Evolutionary conservation across 495 filamentous ascomycete genomes (phyloP).

Genomic region (Tuber microsphaerosporum): DNA sequence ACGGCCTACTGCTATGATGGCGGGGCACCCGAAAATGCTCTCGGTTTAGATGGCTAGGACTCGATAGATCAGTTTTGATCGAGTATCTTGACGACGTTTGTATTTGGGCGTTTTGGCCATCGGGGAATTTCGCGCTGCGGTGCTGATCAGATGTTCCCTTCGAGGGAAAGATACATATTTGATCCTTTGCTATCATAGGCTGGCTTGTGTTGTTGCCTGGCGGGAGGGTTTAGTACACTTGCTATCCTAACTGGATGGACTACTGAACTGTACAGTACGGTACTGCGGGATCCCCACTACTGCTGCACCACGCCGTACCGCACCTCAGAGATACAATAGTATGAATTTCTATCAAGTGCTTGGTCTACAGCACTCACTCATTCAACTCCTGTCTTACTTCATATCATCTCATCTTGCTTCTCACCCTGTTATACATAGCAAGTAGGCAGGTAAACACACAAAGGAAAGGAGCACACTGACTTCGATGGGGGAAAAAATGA

Average conservation of each 20-base stretch:
- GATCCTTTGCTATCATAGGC: background rate
- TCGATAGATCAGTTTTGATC: background rate
- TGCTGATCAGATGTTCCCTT: background rate
- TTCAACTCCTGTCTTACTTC: background rate
- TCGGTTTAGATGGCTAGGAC: no score
- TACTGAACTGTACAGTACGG: background rate
- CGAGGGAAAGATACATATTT: background rate
- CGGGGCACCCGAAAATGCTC: no score
- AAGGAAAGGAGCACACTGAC: background rate
- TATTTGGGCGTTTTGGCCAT: background rate
- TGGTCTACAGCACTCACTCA: background rate
- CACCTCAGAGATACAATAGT: background rate
- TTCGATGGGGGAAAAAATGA: background rate
- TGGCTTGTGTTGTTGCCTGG: background rate
- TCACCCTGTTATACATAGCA: background rate
- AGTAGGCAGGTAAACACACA: background rate
- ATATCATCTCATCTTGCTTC: background rate
- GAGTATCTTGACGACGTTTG: background rate
- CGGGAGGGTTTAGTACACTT: background rate
- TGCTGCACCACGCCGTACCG: background rate
- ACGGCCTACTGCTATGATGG: no score
- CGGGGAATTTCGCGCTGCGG: background rate
- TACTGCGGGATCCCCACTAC: background rate
- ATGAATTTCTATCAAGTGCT: background rate
- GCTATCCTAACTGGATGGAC: no score